Evolutionary conservation across 805 yeast genomes (phyloP).

Genomic region (Kluyveromyces nonfermentans): DNA sequence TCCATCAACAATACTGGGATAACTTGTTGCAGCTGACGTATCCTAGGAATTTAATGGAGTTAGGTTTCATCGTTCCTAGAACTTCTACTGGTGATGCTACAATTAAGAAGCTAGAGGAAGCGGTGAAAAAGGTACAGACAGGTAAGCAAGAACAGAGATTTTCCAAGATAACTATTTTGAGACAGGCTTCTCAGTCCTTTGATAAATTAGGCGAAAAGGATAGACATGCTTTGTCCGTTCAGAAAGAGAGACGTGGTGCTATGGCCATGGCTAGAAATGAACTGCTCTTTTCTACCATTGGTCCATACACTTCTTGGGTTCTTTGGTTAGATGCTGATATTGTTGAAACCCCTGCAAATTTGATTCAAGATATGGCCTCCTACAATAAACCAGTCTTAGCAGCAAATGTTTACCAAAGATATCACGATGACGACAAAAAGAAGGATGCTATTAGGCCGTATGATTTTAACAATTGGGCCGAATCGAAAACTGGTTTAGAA

Average conservation of each 20-base stretch:
- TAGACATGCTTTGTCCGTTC: slow-evolving; percentile 79
- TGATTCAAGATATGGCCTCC: slow-evolving; percentile 77
- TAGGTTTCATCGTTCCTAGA: slow-evolving; percentile 89
- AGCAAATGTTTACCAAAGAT: slow-evolving; percentile 91
- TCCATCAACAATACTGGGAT: slow-evolving; percentile 80
- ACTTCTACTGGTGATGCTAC: slow-evolving; percentile 74
- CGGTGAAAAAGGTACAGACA: slow-evolving; percentile 62
- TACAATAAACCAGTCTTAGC: slow-evolving; percentile 84
- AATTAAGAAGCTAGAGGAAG: slow-evolving; percentile 59
- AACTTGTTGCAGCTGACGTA: slow-evolving; percentile 67
- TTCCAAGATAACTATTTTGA: slow-evolving; percentile 73
- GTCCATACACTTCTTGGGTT: slow-evolving; percentile 90
- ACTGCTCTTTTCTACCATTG: slow-evolving; percentile 74
- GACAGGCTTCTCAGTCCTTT: slow-evolving; percentile 82
- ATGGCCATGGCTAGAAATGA: slow-evolving; percentile 97
- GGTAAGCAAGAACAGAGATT: slow-evolving; percentile 57
- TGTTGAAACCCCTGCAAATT: slow-evolving; percentile 72
- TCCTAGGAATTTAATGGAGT: slow-evolving; percentile 75
- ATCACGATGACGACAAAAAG: slow-evolving; percentile 47
- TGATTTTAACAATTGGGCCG: slow-evolving; percentile 95
- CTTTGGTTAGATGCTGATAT: slow-evolving; percentile 95
- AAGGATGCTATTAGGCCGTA: slow-evolving; percentile 66
- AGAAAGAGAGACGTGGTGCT: slow-evolving; percentile 77
- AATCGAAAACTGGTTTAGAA: slow-evolving; percentile 67
- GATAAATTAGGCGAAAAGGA: slow-evolving; percentile 73